Conservation (phyloP, 306 rosid genomes). For the Dryas drummondii region DNA sequence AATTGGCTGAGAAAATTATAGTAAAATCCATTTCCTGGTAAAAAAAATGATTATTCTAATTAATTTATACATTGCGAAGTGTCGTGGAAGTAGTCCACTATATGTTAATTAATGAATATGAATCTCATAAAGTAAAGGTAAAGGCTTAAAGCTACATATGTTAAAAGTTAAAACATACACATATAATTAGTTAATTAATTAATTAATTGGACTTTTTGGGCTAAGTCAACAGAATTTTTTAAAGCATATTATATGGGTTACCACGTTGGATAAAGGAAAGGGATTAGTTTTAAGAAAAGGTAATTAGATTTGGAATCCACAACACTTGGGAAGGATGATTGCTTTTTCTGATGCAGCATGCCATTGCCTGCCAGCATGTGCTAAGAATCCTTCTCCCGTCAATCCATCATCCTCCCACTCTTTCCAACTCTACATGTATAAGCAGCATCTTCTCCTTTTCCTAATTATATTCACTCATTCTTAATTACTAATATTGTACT, state of each 20-base stretch:
- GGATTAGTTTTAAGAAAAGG: conserved; percentile 26
- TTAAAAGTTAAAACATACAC: too few relatives aligned
- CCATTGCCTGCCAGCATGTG: conserved; percentile 30
- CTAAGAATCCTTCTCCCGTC: conserved; percentile 30
- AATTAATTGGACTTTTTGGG: conserved; percentile 24
- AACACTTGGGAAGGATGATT: conserved; percentile 46
- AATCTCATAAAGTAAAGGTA: too few relatives aligned
- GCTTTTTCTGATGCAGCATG: conserved; percentile 22
- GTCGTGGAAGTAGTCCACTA: too few relatives aligned
- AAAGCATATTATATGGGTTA: not conserved
- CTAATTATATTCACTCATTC: conserved; percentile 2
- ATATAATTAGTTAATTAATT: not conserved
- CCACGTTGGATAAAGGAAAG: not conserved
- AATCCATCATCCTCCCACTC: conserved; percentile 19
- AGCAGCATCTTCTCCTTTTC: conserved; percentile 33
- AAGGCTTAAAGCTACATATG: too few relatives aligned
- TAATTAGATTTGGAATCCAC: conserved; percentile 44
- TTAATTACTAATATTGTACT: not conserved
- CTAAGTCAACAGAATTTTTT: conserved; percentile 30
- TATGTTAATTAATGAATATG: too few relatives aligned
- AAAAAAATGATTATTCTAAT: too few relatives aligned
- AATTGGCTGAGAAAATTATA: too few relatives aligned
- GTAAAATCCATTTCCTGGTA: too few relatives aligned
- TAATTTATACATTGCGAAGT: too few relatives aligned
- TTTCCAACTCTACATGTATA: conserved; percentile 45